Evolutionary conservation across 176 grass and related monocot species (phyloP), one percentile per base, ranked within the genome.

Genomic region (Poa pratensis): DNA sequence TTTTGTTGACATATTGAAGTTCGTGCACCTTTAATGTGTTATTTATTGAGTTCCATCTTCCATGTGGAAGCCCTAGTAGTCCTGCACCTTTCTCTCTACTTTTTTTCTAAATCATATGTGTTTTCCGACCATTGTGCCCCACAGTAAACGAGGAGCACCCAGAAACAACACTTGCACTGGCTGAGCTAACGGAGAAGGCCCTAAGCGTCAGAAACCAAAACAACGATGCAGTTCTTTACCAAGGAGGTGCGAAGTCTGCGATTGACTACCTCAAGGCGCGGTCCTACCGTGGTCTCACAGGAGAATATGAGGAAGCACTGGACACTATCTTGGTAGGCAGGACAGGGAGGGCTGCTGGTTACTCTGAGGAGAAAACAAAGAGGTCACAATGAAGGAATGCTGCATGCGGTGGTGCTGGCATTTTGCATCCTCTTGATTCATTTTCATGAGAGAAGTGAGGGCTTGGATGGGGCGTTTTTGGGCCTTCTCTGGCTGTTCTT

Each of bases 261-360:
- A 80, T 91, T 0, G 88, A 95, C 48, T 98, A 94, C 84, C 92
- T 95, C 76, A 85, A 92, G 68, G 86, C 96, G 5, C 86, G 88
- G 11, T 90, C 96, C 0, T 95, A 89, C 80, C 90, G 83, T 71
- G 96, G 93, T 88, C 83, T 98, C 50, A 94, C 76, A 0, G 86
- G 84, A 78, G 87, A 94, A 75, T 95, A 86, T 5, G 78, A 92
- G 58, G 86, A 53, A 40, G 45, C 74, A 37, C 83, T 91, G 6
- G 77, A 89, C 51, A 84, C 89, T 42, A 62, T 93, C 75, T 71
- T 94, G 70, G 53, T 90, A 23, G 96, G 96, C 51, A 87, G 91
- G 53, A 80, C 60, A 2, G 93, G 93, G 70, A 95, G 89, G 65
- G 96, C 96, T 52, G 79, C 96, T 84, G 83, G 83, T 90, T 98